Evolutionary conservation across 108 stramenopile species (phyloP).

Genomic region (Skeletonema potamos): DNA sequence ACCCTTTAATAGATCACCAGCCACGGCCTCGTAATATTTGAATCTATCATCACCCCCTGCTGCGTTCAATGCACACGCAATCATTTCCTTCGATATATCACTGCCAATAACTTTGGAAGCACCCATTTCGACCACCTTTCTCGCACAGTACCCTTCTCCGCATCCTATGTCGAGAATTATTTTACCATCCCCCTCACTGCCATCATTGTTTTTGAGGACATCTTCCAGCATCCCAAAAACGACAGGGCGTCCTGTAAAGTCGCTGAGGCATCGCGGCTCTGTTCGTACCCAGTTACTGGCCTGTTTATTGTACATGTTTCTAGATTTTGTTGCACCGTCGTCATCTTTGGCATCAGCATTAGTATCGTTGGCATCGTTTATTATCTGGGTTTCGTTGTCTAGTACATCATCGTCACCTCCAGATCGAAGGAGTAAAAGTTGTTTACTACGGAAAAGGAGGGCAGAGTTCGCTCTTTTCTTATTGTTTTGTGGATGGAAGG

Average conservation of each 20-base stretch:
- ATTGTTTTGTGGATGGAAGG: background rate
- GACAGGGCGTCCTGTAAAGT: slow-evolving; percentile 4
- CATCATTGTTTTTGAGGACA: background rate
- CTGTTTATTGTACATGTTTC: slow-evolving; percentile 5
- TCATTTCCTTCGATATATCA: slow-evolving; percentile 2
- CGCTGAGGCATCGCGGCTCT: background rate
- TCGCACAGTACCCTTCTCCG: slow-evolving; percentile 4
- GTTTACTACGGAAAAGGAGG: background rate
- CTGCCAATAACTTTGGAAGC: background rate
- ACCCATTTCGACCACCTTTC: slow-evolving; percentile 3
- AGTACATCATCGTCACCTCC: background rate
- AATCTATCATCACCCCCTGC: background rate
- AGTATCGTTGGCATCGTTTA: background rate
- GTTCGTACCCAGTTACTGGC: background rate
- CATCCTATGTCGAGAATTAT: background rate
- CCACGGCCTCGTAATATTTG: background rate
- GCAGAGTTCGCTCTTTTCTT: background rate
- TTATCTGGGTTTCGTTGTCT: too few relatives aligned
- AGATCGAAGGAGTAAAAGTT: background rate
- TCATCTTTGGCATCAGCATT: background rate
- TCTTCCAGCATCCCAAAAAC: background rate
- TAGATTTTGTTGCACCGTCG: background rate
- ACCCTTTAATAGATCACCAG: background rate
- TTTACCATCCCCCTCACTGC: background rate
- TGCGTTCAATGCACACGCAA: background rate